phyloP scores from a whole-genome alignment of 345 rosid genomes.

The Bruguiera gymnorhiza region DNA sequence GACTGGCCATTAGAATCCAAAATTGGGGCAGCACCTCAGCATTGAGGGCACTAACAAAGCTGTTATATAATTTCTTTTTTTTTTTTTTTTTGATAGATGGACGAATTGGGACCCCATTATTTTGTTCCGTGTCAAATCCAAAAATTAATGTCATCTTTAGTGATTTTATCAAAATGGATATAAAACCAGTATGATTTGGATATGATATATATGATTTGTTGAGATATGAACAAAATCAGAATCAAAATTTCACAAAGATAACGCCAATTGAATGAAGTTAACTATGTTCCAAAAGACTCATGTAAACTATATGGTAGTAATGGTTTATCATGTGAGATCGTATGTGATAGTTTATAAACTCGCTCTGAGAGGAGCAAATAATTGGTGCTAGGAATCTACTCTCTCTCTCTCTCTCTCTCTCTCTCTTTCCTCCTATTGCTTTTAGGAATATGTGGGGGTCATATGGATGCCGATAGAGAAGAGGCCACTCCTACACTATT shows the following conservation, averaged over 20 bases:
- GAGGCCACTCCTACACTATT: background rate
- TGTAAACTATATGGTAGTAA: too few species aligned
- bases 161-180: background rate
- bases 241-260: too few species aligned
- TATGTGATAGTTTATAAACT: too few species aligned
- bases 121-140: background rate
- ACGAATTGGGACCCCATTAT: background rate
- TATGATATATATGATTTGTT: background rate
- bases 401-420: too few species aligned
- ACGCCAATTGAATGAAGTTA: background rate
- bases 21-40: background rate
- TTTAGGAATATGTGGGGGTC: background rate
- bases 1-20: conserved; percentile 9
- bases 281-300: too few species aligned
- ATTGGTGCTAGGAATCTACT: too few species aligned
- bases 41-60: background rate
- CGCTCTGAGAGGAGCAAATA: too few species aligned
- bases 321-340: too few species aligned
- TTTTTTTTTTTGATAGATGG: background rate
- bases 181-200: conserved; percentile 2
- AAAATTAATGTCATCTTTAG: conserved; percentile 6
- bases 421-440: too few species aligned
- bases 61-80: too few species aligned
- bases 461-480: conserved; percentile 13
- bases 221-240: too few species aligned